Evolutionary conservation across 202 grass and related monocot species (phyloP).

Genomic region (Cymbopogon flexuosus): DNA sequence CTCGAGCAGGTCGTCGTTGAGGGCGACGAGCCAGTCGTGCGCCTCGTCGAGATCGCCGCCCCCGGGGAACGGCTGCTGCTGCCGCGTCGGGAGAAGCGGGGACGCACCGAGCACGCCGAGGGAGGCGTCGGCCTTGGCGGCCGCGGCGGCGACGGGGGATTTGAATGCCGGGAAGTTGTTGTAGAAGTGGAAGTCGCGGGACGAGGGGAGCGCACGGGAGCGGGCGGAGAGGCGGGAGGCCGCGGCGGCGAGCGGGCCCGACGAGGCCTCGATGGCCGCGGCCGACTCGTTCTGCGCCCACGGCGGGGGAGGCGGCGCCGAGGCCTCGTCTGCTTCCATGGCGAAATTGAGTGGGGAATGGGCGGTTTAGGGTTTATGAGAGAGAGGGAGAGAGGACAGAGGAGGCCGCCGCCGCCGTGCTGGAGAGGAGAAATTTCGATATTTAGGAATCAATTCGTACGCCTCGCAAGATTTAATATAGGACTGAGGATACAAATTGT

Average conservation of each 20-base stretch:
- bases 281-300: conserved; percentile 39
- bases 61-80: conserved; percentile 27
- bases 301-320: conserved; percentile 19
- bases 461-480: no score
- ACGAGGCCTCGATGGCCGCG: conserved; percentile 40
- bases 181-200: conserved; percentile 93
- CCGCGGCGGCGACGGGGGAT: conserved; percentile 45
- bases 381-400: background rate
- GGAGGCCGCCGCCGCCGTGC: background rate
- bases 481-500: no score
- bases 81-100: conserved; percentile 39
- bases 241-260: conserved; percentile 42
- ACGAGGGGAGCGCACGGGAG: conserved; percentile 50
- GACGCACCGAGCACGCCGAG: conserved; percentile 37
- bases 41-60: conserved; percentile 74
- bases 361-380: conserved; percentile 44
- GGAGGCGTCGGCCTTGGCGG: conserved; percentile 44
- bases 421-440: no score
- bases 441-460: no score
- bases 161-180: conserved; percentile 81
- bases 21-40: conserved; percentile 64
- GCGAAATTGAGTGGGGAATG: conserved; percentile 17
- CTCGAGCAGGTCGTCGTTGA: conserved; percentile 85
- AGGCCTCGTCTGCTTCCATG: conserved; percentile 46
- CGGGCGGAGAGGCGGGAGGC: conserved; percentile 44